Evolutionary conservation across 2,329 filamentous ascomycete genomes (phyloP).

Genomic region (Paecilomyces fulvus): DNA sequence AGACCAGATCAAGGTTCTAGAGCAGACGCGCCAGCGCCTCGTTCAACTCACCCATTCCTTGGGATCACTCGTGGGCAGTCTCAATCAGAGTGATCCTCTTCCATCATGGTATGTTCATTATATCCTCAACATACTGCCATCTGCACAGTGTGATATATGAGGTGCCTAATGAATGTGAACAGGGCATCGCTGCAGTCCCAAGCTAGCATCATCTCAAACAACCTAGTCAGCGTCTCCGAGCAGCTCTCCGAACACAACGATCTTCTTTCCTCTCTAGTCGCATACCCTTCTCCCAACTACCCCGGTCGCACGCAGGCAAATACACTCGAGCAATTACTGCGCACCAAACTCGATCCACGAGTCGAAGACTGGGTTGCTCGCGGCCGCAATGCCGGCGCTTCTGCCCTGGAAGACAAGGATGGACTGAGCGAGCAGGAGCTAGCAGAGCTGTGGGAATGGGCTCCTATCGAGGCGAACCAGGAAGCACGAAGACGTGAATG

Average conservation of each 20-base stretch:
- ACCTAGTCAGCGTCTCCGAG: constrained; percentile 58
- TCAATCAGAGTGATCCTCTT: constrained; percentile 56
- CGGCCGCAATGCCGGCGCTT: constrained; percentile 41
- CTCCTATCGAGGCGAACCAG: constrained; percentile 40
- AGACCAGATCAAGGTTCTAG: constrained; percentile 53
- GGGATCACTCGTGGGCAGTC: constrained; percentile 52
- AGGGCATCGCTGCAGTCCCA: constrained; percentile 67
- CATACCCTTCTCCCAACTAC: constrained; percentile 68
- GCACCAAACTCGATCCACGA: constrained; percentile 74
- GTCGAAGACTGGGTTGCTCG: constrained; percentile 65
- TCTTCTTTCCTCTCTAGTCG: constrained; percentile 60
- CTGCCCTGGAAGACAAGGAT: constrained; percentile 8
- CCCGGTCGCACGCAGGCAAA: constrained; percentile 56
- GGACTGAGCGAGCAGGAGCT: constrained; percentile 41
- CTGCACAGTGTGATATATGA: neutral
- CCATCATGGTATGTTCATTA: constrained; percentile 51
- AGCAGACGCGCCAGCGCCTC: constrained; percentile 61
- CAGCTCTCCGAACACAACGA: constrained; percentile 57
- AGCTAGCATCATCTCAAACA: constrained; percentile 60
- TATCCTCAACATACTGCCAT: neutral
- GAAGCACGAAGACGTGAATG: constrained; percentile 42
- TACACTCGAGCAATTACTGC: constrained; percentile 60
- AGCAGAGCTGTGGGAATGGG: constrained; percentile 53
- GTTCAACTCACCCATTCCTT: constrained; percentile 62
- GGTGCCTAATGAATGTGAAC: neutral